These are phyloP conservation scores for Kwoniella bestiolae DNA, from an alignment of 768 basidiomycete species.

Conservation along the genomic window DNA sequence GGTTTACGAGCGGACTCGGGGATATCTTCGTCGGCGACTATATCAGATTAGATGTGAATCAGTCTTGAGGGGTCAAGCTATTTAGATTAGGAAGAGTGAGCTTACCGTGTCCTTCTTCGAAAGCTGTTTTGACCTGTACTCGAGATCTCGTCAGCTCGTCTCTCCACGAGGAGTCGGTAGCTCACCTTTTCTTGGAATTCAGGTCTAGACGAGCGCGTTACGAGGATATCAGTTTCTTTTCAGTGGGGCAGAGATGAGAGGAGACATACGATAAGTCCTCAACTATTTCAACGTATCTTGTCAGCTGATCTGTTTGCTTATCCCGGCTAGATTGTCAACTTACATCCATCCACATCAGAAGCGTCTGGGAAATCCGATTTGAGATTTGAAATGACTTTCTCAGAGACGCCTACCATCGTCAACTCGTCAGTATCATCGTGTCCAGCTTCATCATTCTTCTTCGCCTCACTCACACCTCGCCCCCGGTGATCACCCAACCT, in stretches of 20 bases:
- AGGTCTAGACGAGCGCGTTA: conserved; percentile 35
- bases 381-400: conserved; percentile 71
- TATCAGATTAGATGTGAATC: too few relatives aligned
- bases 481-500: background rate
- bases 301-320: background rate
- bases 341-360: conserved; percentile 82
- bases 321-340: conserved; percentile 58
- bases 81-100: too few relatives aligned
- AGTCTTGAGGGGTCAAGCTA: too few relatives aligned
- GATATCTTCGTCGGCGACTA: conserved; percentile 80
- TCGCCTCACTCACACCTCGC: background rate
- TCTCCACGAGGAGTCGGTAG: background rate
- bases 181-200: conserved; percentile 69
- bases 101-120: conserved; percentile 67
- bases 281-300: conserved; percentile 19
- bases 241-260: conserved; percentile 24
- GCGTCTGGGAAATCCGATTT: conserved; percentile 66
- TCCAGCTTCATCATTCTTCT: background rate
- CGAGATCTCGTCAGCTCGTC: conserved; percentile 12
- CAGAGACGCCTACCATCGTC: conserved; percentile 61
- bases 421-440: too few relatives aligned
- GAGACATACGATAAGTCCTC: conserved; percentile 48
- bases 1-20: conserved; percentile 48
- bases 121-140: conserved; percentile 69
- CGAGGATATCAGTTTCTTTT: conserved; percentile 10